A percentile compares a stretch with the other conserved stretches of the same genome.
Evolutionary conservation across 768 basidiomycete species (phyloP).

Genomic region (Tubosaeta sp.): DNA sequence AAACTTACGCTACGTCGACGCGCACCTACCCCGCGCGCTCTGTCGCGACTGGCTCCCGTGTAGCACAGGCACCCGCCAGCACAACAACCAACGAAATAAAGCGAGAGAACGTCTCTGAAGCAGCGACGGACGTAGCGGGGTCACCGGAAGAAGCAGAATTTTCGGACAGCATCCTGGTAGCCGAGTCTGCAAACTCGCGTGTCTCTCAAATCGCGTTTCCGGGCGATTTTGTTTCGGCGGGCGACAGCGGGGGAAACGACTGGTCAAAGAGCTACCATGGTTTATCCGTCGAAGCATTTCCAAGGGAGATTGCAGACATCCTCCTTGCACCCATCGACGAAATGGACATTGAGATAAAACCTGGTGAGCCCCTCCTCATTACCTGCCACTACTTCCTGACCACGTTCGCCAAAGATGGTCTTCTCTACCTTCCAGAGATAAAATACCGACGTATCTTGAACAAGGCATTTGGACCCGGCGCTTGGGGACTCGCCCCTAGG

Average conservation of each 20-base stretch:
- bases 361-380: slow-evolving; percentile 49
- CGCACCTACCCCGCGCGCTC: slow-evolving; percentile 25
- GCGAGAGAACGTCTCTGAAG: slow-evolving; percentile 17
- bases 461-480: slow-evolving; percentile 92
- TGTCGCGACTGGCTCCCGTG: slow-evolving; percentile 16
- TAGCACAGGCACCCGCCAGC: slow-evolving; percentile 30
- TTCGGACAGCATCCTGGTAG: slow-evolving; percentile 10
- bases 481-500: slow-evolving; percentile 93
- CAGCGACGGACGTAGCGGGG: slow-evolving; percentile 17
- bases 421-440: slow-evolving; percentile 95
- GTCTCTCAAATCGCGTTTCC: slow-evolving; percentile 23
- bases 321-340: slow-evolving; percentile 73
- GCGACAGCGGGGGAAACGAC: slow-evolving; percentile 44
- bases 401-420: slow-evolving; percentile 57
- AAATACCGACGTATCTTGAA: slow-evolving; percentile 92
- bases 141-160: slow-evolving; percentile 12
- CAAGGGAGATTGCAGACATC: slow-evolving; percentile 66
- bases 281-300: slow-evolving; percentile 71
- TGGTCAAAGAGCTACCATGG: slow-evolving; percentile 91
- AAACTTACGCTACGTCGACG: slow-evolving; percentile 21
- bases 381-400: background rate
- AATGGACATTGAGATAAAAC: slow-evolving; percentile 87
- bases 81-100: slow-evolving; percentile 24
- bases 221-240: slow-evolving; percentile 24
- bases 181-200: slow-evolving; percentile 8